Base-by-base conservation (phyloP, 306 rosid genomes). In the Vigna angularis region DNA sequence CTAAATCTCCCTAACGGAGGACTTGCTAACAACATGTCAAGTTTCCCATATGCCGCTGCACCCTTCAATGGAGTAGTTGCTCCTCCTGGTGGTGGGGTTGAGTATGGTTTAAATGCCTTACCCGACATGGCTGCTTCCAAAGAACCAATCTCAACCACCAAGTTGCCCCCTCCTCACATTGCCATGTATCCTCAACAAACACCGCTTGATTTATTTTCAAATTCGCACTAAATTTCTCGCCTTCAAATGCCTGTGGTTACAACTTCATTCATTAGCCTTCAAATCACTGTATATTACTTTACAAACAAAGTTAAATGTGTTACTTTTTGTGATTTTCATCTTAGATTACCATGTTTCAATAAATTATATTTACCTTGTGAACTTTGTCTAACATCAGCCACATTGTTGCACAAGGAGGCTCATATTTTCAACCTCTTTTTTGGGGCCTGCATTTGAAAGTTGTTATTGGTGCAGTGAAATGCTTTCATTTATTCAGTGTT, bases 171-270 rank as follows among this genome's bases (percentile, higher is more conserved):
- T 75, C 83, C 83, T 57, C 20, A 28, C n/a, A 30, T 17, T 58
- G 45, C 49, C 76, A 82, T 88, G 61, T 87, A 66, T 79, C 44
- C 88, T 57, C 88, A 80, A 36, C 93, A 79, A 14, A 40, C 86
- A 61, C 75, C 90, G 79, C 81, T 82, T 71, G 88, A 91, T 67
- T 83, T 87, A 86, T 74, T 30, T 28, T 56, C 22, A 40, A 38
- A 42, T 13, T 53, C 7, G 34, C 36, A 15, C 56, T 67, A 10
- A 7, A n/a, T 17, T 52, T n/a, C 11, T 52, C 4, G 14, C 48
- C 48, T 44, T 44, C 48, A 44, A 2, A 44, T 44, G 48, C 48
- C 10, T 44, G 4, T 44, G 13, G 15, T 44, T 44, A 44, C 48
- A 70, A 30, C 28, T 51, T 45, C 13, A 18, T 51, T 24, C 17